A percentile compares a stretch with the other conserved stretches of the same genome.
Conservation (phyloP, 169 alveolate genomes). For the Neospora caninum region DNA sequence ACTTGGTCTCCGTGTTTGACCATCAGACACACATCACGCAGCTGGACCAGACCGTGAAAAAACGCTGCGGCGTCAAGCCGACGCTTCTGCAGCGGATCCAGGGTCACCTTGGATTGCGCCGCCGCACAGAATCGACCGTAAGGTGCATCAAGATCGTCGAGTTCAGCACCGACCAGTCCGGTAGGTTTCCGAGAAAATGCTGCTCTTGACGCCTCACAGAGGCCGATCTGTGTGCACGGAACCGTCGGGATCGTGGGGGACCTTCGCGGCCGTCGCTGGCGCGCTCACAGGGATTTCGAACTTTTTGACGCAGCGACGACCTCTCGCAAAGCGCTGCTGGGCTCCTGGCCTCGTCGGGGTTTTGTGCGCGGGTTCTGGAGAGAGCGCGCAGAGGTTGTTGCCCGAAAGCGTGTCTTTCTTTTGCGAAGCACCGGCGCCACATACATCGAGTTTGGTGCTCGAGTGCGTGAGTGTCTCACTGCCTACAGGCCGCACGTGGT, state of each 20-base stretch:
- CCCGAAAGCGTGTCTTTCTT: no score
- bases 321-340: no score
- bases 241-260: no score
- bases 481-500: neutral
- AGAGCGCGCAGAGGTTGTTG: no score
- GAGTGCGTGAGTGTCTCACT: no score
- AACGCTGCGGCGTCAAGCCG: neutral
- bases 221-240: neutral
- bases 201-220: neutral
- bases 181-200: neutral
- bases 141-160: neutral
- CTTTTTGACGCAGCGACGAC: no score
- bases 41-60: neutral
- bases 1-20: neutral
- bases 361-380: no score
- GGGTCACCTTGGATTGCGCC: neutral
- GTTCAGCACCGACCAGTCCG: neutral
- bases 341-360: no score
- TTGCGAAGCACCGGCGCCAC: no score
- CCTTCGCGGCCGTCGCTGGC: no score
- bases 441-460: no score
- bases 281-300: no score
- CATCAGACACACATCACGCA: neutral
- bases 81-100: neutral
- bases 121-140: neutral